phyloP scores from a whole-genome alignment of 768 basidiomycete species.

The Lactifluus piperatus region DNA sequence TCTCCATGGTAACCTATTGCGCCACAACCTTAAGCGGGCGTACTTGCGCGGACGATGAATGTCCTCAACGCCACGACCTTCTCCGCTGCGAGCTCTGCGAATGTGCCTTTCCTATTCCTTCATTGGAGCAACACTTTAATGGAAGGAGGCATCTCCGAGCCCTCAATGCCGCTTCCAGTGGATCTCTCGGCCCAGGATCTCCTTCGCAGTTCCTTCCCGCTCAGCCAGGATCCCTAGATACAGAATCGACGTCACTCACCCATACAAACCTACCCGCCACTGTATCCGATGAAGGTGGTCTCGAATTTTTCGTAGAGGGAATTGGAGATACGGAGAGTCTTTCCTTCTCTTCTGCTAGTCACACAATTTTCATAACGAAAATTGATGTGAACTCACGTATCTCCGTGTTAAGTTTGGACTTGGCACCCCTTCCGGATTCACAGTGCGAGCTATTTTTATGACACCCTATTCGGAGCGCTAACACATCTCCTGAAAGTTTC shows the following conservation, averaged over 20 bases:
- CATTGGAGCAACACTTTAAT: not conserved
- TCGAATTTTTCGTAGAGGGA: not conserved
- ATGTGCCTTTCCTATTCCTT: not conserved
- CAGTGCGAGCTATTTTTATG: not conserved
- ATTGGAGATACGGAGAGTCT: not conserved
- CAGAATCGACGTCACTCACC: not conserved
- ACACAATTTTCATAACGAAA: not conserved
- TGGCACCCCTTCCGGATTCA: not conserved
- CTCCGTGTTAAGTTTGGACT: not conserved
- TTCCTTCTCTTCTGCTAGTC: not conserved
- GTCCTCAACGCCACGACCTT: constrained; percentile 20
- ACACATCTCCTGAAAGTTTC: not conserved
- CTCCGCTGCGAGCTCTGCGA: constrained; percentile 22
- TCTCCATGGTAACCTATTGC: constrained; percentile 6
- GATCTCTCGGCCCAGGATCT: too few species aligned
- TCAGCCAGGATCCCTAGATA: not conserved
- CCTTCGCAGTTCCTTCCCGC: not conserved
- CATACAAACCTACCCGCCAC: not conserved
- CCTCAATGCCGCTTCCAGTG: too few species aligned
- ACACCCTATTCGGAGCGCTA: not conserved
- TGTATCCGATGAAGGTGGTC: constrained; percentile 1
- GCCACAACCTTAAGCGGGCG: constrained; percentile 5
- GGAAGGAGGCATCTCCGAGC: not conserved
- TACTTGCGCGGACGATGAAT: constrained; percentile 16
- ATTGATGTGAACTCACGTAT: not conserved